Percentiles rank a stretch among this genome's conserved stretches.
Evolutionary conservation across 805 yeast species (phyloP).

Genomic region (Dipodascus albidus): DNA sequence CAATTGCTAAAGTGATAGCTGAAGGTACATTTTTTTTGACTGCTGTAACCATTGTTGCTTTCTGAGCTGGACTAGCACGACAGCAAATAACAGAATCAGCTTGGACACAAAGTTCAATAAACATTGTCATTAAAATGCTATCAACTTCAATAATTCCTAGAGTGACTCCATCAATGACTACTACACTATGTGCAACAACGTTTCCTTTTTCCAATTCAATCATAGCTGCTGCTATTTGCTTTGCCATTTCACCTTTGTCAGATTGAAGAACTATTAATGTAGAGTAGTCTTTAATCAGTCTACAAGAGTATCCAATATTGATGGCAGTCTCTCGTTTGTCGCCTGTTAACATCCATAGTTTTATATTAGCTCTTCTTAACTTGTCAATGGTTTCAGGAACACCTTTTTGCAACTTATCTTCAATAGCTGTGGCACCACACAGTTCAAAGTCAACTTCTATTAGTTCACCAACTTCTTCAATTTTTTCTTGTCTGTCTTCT

Average conservation of each 20-base stretch:
- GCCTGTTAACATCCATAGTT: constrained; percentile 97
- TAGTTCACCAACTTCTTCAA: constrained; percentile 61
- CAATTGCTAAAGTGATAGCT: constrained; percentile 86
- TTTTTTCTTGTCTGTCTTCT: constrained; percentile 47
- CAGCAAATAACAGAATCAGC: constrained; percentile 91
- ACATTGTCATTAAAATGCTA: constrained; percentile 55
- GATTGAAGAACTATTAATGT: constrained; percentile 60
- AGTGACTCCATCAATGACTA: constrained; percentile 92
- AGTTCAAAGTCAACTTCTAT: constrained; percentile 62
- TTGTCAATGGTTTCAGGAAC: constrained; percentile 92
- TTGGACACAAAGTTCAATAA: constrained; percentile 73
- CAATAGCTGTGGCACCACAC: constrained; percentile 93
- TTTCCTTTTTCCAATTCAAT: constrained; percentile 59
- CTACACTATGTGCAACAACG: constrained; percentile 88
- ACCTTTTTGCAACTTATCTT: constrained; percentile 93
- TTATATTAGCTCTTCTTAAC: constrained; percentile 83
- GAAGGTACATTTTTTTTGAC: constrained; percentile 60
- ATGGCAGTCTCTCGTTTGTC: constrained; percentile 97
- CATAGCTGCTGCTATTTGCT: constrained; percentile 63
- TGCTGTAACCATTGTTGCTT: constrained; percentile 74
- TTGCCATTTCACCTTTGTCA: constrained; percentile 44
- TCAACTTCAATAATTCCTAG: constrained; percentile 63
- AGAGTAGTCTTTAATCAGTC: constrained; percentile 84
- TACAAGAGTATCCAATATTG: constrained; percentile 91
- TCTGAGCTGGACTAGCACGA: constrained; percentile 95